Conservation (phyloP, 139 green algal species). For the Bryopsis sp. region DNA sequence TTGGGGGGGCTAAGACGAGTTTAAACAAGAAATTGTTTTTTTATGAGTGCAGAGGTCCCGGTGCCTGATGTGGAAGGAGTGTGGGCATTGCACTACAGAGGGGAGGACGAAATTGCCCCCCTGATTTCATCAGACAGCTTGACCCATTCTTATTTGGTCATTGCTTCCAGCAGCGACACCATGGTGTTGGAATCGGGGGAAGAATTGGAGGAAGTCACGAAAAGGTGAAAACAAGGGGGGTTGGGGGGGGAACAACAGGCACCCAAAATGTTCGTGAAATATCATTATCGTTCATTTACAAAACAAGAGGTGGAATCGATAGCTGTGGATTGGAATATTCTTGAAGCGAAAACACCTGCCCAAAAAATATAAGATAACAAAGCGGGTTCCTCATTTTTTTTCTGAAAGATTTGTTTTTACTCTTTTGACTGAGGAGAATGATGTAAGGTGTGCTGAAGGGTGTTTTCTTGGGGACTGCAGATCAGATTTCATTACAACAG, state of each 20-base stretch:
- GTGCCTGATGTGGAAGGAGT: conserved; percentile 14
- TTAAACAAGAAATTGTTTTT: no score
- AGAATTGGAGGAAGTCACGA: conserved; percentile 16
- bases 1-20: no score
- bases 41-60: no score
- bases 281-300: no score
- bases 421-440: no score
- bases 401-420: no score
- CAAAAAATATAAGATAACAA: no score
- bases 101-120: not conserved
- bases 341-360: no score
- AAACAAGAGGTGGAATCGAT: no score
- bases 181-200: conserved; percentile 11
- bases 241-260: not conserved
- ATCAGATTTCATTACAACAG: conserved; percentile 8
- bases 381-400: no score
- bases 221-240: not conserved
- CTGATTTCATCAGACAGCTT: not conserved
- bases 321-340: no score
- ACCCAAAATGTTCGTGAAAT: no score
- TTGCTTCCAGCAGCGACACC: not conserved
- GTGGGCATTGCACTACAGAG: conserved; percentile 11
- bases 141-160: conserved; percentile 10
- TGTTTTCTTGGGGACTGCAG: not conserved
- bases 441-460: not conserved